Conservation (phyloP, 2,329 filamentous ascomycete genomes). For the Onygenales sp. region DNA sequence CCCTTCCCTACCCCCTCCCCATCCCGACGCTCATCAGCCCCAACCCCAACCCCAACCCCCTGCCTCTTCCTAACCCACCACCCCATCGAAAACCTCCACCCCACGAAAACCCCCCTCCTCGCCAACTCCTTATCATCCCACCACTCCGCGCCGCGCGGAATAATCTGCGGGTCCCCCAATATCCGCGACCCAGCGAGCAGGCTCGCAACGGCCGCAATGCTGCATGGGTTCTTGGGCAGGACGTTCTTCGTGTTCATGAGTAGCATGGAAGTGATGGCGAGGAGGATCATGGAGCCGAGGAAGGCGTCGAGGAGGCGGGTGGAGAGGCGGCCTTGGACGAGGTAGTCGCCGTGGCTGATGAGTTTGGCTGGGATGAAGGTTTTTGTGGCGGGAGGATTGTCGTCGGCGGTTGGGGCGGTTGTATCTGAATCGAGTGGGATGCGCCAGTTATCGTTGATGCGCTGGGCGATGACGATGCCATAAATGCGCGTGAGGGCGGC, state of each 20-base stretch:
- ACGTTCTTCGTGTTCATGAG: constrained; percentile 12
- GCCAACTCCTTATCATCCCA: constrained; percentile 10
- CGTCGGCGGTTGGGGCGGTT: not conserved
- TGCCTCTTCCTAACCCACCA: too few species aligned
- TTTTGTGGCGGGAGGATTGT: not conserved
- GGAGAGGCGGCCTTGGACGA: constrained; percentile 14
- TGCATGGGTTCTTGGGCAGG: constrained; percentile 18
- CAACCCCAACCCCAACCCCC: too few species aligned
- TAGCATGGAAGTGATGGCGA: constrained; percentile 7
- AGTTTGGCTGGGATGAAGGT: constrained; percentile 4
- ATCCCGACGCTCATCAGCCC: too few species aligned
- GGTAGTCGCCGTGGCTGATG: constrained; percentile 7
- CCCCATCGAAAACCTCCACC: too few species aligned
- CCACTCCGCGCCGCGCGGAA: constrained; percentile 14
- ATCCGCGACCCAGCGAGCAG: constrained; percentile 15
- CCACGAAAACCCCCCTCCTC: not conserved
- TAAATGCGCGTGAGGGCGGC: constrained; percentile 2
- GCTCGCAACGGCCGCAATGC: constrained; percentile 17
- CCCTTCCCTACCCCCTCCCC: too few species aligned
- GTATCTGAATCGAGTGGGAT: constrained; percentile 7
- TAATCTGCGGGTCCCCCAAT: constrained; percentile 2
- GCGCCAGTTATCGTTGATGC: constrained; percentile 5
- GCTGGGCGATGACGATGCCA: constrained; percentile 6
- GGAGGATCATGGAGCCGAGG: constrained; percentile 14
- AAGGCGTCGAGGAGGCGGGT: constrained; percentile 14